Base-by-base conservation (phyloP, 139 green algal genomes). In the Chlorella vulgaris region DNA sequence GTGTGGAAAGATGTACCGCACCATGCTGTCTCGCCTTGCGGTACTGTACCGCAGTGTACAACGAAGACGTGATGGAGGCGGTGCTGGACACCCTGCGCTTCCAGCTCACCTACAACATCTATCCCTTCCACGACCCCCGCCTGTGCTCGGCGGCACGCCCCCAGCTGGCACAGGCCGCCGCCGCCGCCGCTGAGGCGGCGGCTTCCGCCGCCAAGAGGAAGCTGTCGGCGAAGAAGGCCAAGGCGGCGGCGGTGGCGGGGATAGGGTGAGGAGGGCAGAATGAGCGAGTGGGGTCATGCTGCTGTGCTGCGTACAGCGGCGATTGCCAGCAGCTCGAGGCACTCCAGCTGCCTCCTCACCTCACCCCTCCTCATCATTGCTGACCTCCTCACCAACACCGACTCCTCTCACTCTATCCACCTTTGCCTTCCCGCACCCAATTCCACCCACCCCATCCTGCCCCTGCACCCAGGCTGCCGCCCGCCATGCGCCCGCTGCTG, bases 91-190 rank as follows among this genome's bases (percentile, higher is more conserved):
- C 86, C 24, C 31, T 81, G 18, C 82, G 84, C 55, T 90, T 89
- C 60, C 89, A 95, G n/a, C 81, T 95, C 81, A 74, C 90, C 69
- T 82, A 86, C 74, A 95, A 95, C 55, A 77, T 95, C 55, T 85
- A 93, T 40, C 87, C 88, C 2, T 84, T 94, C 24, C 74, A 92
- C 73, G 89, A 95, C 31, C 33, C 70, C 4, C 82, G 85, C 2
- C 84, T 91, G 15, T 81, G 76, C 66, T 68, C 81, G 1, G 67
- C 86, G 26, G 83, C 87, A 19, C 60, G 90, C 29, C 89, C 86
- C 19, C 40, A 76, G 35, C 62, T 88, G 35, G 74, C 58, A 4
- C 38, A 55, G 19, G 74, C 74, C 2, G 74, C 22, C n/a, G 74
- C 66, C 2, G 58, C 40, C 0, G 58, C 73, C 29, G 19, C 35